Conservation (phyloP, 2,329 filamentous ascomycete genomes). For the Neonectria coccinea region DNA sequence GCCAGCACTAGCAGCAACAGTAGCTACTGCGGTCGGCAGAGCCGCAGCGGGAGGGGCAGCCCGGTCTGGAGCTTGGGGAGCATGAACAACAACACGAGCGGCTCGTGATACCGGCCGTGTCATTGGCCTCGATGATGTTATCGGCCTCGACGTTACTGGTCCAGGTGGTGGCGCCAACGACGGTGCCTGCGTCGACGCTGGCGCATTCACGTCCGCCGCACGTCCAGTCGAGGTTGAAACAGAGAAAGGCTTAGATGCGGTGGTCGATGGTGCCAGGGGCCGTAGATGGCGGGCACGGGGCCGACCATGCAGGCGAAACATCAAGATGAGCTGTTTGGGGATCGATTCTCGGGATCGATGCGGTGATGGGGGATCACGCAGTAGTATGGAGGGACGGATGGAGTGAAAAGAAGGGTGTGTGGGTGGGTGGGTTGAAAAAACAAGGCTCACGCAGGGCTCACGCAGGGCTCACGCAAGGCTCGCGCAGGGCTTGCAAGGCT, state of each 20-base stretch:
- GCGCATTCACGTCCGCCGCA: constrained; percentile 3
- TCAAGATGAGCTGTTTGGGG: constrained; percentile 41
- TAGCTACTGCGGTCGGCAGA: background rate
- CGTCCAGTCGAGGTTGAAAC: constrained; percentile 13
- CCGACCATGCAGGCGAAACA: constrained; percentile 44
- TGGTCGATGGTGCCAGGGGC: constrained; percentile 37
- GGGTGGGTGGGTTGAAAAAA: background rate
- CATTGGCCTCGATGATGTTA: background rate
- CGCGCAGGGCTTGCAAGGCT: constrained; percentile 11
- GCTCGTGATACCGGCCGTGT: background rate
- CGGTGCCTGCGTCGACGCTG: constrained; percentile 1
- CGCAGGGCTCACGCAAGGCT: constrained; percentile 36
- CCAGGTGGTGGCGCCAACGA: constrained; percentile 12
- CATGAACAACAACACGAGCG: constrained; percentile 22
- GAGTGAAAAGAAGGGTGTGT: background rate
- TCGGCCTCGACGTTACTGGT: background rate
- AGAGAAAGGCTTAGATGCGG: constrained; percentile 27
- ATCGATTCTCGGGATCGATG: constrained; percentile 31
- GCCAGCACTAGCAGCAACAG: background rate
- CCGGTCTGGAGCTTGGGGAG: background rate
- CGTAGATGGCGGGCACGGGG: constrained; percentile 44
- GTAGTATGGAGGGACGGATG: background rate
- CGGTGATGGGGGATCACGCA: constrained; percentile 38
- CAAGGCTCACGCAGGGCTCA: constrained; percentile 19
- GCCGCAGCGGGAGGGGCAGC: constrained; percentile 14